Percentiles rank a stretch among this genome's conserved stretches.
phyloP scores from a whole-genome alignment of 257 asterid species.

The Fraxinus americana region DNA sequence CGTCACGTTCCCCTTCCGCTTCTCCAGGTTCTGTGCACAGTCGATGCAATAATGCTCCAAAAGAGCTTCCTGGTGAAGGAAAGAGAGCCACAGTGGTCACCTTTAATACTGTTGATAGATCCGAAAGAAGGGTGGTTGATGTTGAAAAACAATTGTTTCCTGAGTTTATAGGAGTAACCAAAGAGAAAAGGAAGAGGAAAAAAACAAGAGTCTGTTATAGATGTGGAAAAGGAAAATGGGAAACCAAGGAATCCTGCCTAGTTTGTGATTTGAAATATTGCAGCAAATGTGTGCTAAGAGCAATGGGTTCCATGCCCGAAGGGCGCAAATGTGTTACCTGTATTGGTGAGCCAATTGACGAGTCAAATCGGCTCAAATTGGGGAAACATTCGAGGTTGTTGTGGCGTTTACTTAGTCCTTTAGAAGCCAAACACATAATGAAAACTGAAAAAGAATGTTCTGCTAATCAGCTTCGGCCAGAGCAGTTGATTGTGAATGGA shows the following conservation, averaged over 20 bases:
- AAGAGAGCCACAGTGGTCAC: constrained; percentile 72
- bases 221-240: constrained; percentile 97
- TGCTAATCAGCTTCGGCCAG: constrained; percentile 92
- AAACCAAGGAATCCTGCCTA: constrained; percentile 74
- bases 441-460: constrained; percentile 83
- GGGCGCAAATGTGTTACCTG: constrained; percentile 94
- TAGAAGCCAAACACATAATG: constrained; percentile 92
- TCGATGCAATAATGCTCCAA: constrained; percentile 31
- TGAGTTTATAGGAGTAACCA: constrained; percentile 54
- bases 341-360: constrained; percentile 85
- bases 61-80: constrained; percentile 39
- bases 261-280: constrained; percentile 87
- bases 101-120: constrained; percentile 63
- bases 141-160: constrained; percentile 63
- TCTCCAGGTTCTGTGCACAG: constrained; percentile 63
- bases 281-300: constrained; percentile 89
- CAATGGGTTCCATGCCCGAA: constrained; percentile 99
- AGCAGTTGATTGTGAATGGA: constrained; percentile 85
- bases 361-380: constrained; percentile 61
- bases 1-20: constrained; percentile 67
- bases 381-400: constrained; percentile 79
- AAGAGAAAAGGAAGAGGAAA: constrained; percentile 72
- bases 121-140: constrained; percentile 50
- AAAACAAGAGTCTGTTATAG: constrained; percentile 69
- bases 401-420: constrained; percentile 73